Percentiles rank a stretch among this genome's conserved stretches.
Evolutionary conservation across 495 filamentous ascomycete genomes (phyloP).

Genomic region (Paragyromitra xinjiangensis): DNA sequence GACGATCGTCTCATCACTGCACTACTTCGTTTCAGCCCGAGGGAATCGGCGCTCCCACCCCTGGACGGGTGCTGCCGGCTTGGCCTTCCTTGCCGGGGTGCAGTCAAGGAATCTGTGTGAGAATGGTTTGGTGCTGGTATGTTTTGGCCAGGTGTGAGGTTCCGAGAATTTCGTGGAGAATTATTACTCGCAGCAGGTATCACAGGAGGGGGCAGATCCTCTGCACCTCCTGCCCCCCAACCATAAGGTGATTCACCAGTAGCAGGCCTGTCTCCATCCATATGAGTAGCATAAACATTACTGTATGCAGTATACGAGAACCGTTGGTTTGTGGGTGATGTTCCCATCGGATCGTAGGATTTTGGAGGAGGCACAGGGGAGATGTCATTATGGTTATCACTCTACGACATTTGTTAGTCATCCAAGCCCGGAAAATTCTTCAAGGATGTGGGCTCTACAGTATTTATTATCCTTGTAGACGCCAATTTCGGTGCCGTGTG

Average conservation of each 20-base stretch:
- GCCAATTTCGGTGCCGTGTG: constrained; percentile 57
- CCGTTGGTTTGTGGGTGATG: constrained; percentile 46
- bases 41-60: constrained; percentile 51
- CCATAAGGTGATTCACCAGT: constrained; percentile 56
- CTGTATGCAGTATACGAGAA: constrained; percentile 50
- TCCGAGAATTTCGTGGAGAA: constrained; percentile 57
- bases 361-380: constrained; percentile 55
- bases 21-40: constrained; percentile 53
- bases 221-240: constrained; percentile 50
- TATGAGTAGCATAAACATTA: constrained; percentile 54
- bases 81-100: constrained; percentile 49
- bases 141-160: constrained; percentile 56
- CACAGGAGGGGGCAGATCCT: constrained; percentile 49
- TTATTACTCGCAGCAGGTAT: constrained; percentile 46
- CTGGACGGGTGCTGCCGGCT: constrained; percentile 46
- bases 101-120: constrained; percentile 51
- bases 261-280: constrained; percentile 53
- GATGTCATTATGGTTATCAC: constrained; percentile 56
- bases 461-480: constrained; percentile 54
- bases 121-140: constrained; percentile 46
- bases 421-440: constrained; percentile 17
- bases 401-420: constrained; percentile 46
- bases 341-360: constrained; percentile 54
- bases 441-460: constrained; percentile 45
- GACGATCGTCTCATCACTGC: constrained; percentile 47